Evolutionary conservation across 164 flowering plant genomes (phyloP).

Genomic region (Taxillus chinensis): DNA sequence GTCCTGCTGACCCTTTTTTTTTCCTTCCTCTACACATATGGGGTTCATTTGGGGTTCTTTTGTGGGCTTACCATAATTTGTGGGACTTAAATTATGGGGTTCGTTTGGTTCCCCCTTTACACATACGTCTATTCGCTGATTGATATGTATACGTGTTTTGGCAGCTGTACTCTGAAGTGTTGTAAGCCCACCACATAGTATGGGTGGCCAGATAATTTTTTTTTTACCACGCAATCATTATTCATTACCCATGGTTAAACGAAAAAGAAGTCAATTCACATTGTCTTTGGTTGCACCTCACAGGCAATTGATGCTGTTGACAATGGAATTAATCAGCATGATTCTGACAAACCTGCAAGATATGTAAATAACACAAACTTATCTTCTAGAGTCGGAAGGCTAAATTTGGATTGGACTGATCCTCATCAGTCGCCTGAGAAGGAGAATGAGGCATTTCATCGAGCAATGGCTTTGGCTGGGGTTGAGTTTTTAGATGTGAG

Average conservation of each 20-base stretch:
- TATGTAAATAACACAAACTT: conserved; percentile 76
- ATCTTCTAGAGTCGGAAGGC: conserved; percentile 72
- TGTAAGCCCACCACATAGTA: no score
- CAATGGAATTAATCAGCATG: conserved; percentile 81
- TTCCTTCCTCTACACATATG: no score
- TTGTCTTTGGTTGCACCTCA: conserved; percentile 1
- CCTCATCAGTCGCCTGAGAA: conserved; percentile 80
- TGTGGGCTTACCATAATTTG: no score
- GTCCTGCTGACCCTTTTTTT: no score
- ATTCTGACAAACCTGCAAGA: conserved; percentile 68
- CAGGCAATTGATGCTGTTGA: conserved; percentile 95
- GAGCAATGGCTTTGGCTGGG: conserved; percentile 78
- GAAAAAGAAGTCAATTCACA: neutral
- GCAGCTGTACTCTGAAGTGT: no score
- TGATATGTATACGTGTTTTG: no score
- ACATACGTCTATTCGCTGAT: no score
- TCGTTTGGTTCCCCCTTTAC: no score
- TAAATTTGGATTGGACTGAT: conserved; percentile 85
- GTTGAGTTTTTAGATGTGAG: conserved; percentile 75
- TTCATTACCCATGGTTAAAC: neutral
- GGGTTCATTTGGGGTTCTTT: no score
- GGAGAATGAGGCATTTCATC: conserved; percentile 79
- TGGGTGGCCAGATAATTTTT: no score
- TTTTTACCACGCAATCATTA: no score
- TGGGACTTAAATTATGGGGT: no score